Evolutionary conservation across 352 stramenopile species (phyloP).

Genomic region (Phytophthora citricola): DNA sequence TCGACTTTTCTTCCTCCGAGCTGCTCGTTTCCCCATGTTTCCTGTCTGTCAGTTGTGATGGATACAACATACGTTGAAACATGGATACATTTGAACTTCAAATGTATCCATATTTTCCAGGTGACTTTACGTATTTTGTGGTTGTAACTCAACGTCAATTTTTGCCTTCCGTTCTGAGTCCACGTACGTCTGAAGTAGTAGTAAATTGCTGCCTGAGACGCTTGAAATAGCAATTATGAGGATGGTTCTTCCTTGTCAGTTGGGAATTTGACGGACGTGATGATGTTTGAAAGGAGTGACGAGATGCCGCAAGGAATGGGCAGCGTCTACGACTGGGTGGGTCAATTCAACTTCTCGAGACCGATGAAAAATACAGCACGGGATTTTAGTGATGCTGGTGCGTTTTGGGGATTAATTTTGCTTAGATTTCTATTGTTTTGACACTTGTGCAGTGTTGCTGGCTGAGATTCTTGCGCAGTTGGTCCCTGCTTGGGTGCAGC

Average conservation of each 20-base stretch:
- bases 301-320: constrained; percentile 34
- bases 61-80: too few relatives aligned
- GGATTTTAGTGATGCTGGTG: constrained; percentile 60
- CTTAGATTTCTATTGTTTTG: neutral
- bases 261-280: constrained; percentile 11
- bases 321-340: constrained; percentile 48
- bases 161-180: neutral
- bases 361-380: constrained; percentile 40
- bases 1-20: too few relatives aligned
- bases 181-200: too few relatives aligned
- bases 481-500: constrained; percentile 51
- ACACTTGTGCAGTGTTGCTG: constrained; percentile 39
- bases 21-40: too few relatives aligned
- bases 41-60: too few relatives aligned
- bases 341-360: constrained; percentile 55
- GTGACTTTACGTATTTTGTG: too few relatives aligned
- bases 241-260: neutral
- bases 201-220: neutral
- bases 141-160: too few relatives aligned
- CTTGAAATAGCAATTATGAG: constrained; percentile 15
- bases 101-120: too few relatives aligned
- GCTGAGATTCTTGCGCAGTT: constrained; percentile 59
- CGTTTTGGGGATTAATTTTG: neutral
- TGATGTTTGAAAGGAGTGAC: constrained; percentile 27
- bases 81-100: too few relatives aligned